Conservation (phyloP, 768 basidiomycete genomes). For the Phlegmacium glaucopus region DNA sequence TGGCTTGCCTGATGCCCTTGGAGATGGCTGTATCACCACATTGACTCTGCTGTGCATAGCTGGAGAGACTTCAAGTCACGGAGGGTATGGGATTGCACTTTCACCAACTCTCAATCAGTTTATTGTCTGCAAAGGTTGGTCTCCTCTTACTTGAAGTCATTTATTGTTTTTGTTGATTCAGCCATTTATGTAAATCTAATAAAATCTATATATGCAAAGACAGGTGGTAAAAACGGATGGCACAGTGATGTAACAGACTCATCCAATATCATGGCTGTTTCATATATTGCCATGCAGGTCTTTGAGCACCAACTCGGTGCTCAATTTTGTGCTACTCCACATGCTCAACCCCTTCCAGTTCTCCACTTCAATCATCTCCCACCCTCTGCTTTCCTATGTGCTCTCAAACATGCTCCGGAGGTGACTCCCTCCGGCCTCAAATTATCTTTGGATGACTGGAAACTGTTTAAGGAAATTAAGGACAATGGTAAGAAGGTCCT, state of each 20-base stretch:
- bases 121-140: neutral
- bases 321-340: conserved; percentile 5
- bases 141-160: neutral
- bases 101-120: conserved; percentile 2
- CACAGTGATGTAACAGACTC: conserved; percentile 15
- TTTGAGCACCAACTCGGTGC: neutral
- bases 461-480: neutral
- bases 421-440: neutral
- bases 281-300: conserved; percentile 15
- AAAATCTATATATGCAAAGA: conserved; percentile 19
- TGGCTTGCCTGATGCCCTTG: too few relatives aligned
- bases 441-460: neutral
- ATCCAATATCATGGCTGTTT: conserved; percentile 20
- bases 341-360: neutral
- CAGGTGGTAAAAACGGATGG: conserved; percentile 22
- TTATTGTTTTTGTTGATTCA: too few relatives aligned
- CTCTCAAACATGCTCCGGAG: conserved; percentile 1
- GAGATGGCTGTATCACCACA: too few relatives aligned
- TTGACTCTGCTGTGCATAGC: too few relatives aligned
- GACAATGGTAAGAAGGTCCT: neutral
- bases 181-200: conserved; percentile 10
- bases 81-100: conserved; percentile 3
- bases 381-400: neutral
- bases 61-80: too few relatives aligned
- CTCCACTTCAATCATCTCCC: conserved; percentile 1